A percentile compares a stretch with the other conserved stretches of the same genome.
Evolutionary conservation across 2,329 filamentous ascomycete species (phyloP).

Genomic region (Nakataea oryzae): DNA sequence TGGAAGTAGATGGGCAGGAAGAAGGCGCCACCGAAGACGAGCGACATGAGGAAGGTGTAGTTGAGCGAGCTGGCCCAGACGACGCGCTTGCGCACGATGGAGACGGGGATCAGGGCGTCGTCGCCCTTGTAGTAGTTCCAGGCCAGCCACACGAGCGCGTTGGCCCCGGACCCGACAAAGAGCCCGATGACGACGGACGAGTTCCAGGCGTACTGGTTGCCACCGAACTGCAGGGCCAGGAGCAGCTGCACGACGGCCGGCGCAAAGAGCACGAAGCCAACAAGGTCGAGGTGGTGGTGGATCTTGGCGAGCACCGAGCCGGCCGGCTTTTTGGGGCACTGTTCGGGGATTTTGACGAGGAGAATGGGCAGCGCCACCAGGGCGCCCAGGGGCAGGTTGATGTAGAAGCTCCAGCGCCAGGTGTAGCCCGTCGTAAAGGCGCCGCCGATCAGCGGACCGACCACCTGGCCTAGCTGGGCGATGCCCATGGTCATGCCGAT

Average conservation of each 20-base stretch:
- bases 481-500: constrained; percentile 14
- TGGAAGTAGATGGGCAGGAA: constrained; percentile 28
- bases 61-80: constrained; percentile 15
- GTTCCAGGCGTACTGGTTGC: constrained; percentile 35
- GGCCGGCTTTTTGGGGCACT: constrained; percentile 9
- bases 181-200: constrained; percentile 9
- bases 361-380: constrained; percentile 20
- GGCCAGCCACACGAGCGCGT: no score
- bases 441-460: constrained; percentile 37
- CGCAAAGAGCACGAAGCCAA: constrained; percentile 30
- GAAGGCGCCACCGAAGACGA: constrained; percentile 14
- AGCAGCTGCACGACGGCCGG: constrained; percentile 29
- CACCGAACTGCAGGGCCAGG: constrained; percentile 41
- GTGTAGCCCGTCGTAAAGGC: constrained; percentile 23
- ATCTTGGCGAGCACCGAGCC: constrained; percentile 17
- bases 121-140: constrained; percentile 27
- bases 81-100: constrained; percentile 10
- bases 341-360: constrained; percentile 4
- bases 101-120: constrained; percentile 16
- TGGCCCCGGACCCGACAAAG: constrained; percentile 30
- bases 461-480: constrained; percentile 33
- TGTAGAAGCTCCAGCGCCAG: constrained; percentile 39
- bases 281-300: constrained; percentile 23
- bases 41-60: constrained; percentile 11
- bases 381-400: constrained; percentile 41